Percentiles rank a stretch among this genome's conserved stretches.
These are phyloP conservation scores for Stentor roeselii DNA, from an alignment of 73 alveolate species.

Conservation along the genomic window DNA sequence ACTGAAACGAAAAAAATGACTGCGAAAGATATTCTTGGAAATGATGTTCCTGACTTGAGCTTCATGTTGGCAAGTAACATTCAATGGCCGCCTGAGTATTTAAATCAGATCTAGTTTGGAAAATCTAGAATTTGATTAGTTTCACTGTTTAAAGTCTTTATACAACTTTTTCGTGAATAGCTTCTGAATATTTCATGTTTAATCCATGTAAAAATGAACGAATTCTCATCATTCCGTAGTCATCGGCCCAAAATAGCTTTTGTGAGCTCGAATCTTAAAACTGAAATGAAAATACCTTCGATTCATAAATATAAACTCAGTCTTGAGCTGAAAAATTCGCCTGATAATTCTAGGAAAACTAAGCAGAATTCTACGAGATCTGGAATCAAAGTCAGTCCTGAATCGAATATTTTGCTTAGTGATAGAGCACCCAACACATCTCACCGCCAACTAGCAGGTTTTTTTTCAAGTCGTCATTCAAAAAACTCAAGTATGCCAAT, in stretches of 20 bases:
- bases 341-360: background rate
- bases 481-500: background rate
- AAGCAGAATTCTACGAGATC: background rate
- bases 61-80: background rate
- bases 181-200: too few species aligned
- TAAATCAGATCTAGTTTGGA: background rate
- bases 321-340: background rate
- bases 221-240: background rate
- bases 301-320: background rate
- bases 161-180: too few species aligned
- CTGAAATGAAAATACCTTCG: background rate
- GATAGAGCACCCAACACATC: background rate
- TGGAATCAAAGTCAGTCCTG: background rate
- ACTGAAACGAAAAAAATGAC: background rate
- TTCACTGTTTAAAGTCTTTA: too few species aligned
- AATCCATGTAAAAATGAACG: background rate
- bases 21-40: background rate
- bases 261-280: background rate
- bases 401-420: background rate
- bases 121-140: too few species aligned
- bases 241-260: background rate
- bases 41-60: background rate
- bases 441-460: conserved; percentile 1
- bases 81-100: background rate
- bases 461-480: background rate